phyloP scores from a whole-genome alignment of 139 green algal species.

The Spirogloea muscicola region DNA sequence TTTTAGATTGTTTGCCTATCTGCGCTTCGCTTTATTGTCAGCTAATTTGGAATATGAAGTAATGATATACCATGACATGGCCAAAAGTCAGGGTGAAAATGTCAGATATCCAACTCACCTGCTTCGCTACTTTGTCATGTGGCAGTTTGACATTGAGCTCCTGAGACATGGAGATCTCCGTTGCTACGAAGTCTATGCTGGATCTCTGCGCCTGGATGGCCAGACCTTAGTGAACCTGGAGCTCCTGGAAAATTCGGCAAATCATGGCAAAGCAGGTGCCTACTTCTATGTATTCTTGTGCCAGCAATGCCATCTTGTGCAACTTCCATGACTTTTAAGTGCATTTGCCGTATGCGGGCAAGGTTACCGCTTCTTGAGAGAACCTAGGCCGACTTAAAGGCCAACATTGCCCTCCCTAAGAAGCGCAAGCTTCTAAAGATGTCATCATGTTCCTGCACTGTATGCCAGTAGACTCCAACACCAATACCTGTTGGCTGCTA shows the following conservation, averaged over 20 bases:
- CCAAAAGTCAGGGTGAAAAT: too few species aligned
- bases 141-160: slow-evolving; percentile 13
- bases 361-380: background rate
- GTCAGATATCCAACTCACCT: too few species aligned
- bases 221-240: slow-evolving; percentile 90
- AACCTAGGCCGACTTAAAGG: background rate
- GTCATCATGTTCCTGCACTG: background rate
- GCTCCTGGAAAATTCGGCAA: slow-evolving; percentile 73
- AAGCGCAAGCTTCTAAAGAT: background rate
- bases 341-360: background rate
- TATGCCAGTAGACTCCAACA: background rate
- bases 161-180: slow-evolving; percentile 15
- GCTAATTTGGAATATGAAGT: too few species aligned
- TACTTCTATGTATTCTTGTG: background rate
- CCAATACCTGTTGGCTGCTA: background rate
- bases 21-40: too few species aligned
- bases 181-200: slow-evolving; percentile 26
- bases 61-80: too few species aligned
- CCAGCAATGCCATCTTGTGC: background rate
- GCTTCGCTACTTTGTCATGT: too few species aligned
- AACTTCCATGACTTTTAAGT: background rate
- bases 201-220: slow-evolving; percentile 68
- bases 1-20: too few species aligned
- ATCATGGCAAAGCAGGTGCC: slow-evolving; percentile 57
- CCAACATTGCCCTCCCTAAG: background rate